Conservation (phyloP, 805 yeast species). For the Teunomyces gatunensis region DNA sequence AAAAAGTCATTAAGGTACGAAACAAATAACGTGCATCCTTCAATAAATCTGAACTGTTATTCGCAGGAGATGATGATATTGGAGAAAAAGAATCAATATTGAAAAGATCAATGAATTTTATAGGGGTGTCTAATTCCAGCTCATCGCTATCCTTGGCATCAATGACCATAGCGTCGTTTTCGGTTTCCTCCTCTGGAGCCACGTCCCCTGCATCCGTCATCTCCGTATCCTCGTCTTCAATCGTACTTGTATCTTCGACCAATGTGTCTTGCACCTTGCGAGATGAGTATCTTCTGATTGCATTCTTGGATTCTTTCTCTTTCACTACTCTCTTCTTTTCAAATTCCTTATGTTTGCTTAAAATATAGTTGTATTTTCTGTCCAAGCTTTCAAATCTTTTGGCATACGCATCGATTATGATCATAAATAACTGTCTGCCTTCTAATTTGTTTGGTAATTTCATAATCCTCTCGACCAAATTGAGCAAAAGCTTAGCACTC, state of each 20-base stretch:
- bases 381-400: constrained; percentile 77
- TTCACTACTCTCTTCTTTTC: constrained; percentile 40
- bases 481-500: constrained; percentile 88
- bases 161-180: constrained; percentile 11
- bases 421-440: constrained; percentile 77
- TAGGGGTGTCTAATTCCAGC: constrained; percentile 22
- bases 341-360: constrained; percentile 56
- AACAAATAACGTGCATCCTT: constrained; percentile 87
- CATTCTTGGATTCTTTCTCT: constrained; percentile 43
- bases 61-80: constrained; percentile 52
- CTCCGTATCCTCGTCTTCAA: constrained; percentile 31
- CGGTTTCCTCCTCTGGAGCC: background rate
- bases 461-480: constrained; percentile 84
- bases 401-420: constrained; percentile 84
- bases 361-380: constrained; percentile 63
- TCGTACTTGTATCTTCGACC: constrained; percentile 19
- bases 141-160: constrained; percentile 8
- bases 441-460: constrained; percentile 79
- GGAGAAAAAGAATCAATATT: constrained; percentile 48
- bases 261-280: constrained; percentile 17
- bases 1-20: constrained; percentile 83
- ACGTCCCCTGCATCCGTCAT: constrained; percentile 14
- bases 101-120: constrained; percentile 25
- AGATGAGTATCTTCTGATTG: constrained; percentile 37
- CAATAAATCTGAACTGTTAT: constrained; percentile 59